Conservation (phyloP, 2,329 filamentous ascomycete genomes). For the Apiospora saccharicola region DNA sequence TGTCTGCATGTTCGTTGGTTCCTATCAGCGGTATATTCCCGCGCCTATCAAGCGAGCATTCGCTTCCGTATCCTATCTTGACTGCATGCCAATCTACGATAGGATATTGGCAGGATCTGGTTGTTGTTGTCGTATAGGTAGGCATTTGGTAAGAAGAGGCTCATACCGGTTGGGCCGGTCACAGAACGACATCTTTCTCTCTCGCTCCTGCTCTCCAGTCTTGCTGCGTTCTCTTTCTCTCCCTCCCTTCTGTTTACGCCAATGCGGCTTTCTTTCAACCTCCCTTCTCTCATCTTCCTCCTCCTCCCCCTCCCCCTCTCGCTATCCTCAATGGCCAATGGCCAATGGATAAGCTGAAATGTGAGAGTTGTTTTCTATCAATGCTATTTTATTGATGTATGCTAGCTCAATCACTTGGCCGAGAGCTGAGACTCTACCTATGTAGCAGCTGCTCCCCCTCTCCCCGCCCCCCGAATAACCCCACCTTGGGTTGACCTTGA, state of each 20-base stretch:
- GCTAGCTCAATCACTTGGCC: constrained; percentile 10
- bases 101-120: constrained; percentile 3
- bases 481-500: neutral
- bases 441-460: neutral
- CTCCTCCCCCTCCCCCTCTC: neutral
- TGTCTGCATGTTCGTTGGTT: neutral
- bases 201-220: neutral
- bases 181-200: neutral
- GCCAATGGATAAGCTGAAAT: neutral
- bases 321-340: neutral
- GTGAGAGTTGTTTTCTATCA: neutral
- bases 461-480: constrained; percentile 8
- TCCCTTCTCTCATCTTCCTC: neutral
- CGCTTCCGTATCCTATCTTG: neutral
- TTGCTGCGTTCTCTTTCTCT: neutral
- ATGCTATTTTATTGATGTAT: neutral
- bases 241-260: neutral
- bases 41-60: constrained; percentile 17
- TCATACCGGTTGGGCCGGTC: neutral
- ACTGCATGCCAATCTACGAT: neutral
- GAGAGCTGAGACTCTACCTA: constrained; percentile 4
- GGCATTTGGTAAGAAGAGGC: neutral
- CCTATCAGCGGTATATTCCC: neutral
- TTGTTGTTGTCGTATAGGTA: neutral
- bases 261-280: neutral